Evolutionary conservation across 139 green algal species (phyloP).

Genomic region (Chlamydomonas sp.): DNA sequence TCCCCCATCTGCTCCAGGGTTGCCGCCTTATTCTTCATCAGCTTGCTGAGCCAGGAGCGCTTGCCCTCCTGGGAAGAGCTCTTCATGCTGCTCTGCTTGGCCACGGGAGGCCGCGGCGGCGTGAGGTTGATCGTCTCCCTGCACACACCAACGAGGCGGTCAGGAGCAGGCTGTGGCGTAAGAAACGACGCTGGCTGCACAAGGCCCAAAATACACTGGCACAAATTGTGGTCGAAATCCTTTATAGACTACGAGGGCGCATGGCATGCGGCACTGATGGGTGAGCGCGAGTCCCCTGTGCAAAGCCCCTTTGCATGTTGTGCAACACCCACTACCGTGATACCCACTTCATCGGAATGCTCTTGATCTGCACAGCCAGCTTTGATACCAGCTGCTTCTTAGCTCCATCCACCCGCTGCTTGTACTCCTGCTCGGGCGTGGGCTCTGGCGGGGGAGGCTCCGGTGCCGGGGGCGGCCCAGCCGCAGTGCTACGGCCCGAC

Average conservation of each 20-base stretch:
- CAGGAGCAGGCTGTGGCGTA: too few species aligned
- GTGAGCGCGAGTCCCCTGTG: too few species aligned
- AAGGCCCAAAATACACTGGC: too few species aligned
- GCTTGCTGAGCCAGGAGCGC: conserved; percentile 33
- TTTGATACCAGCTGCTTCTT: conserved; percentile 29
- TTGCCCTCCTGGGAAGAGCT: neutral
- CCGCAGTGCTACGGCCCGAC: too few species aligned
- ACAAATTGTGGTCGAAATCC: too few species aligned
- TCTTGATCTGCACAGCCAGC: conserved; percentile 34
- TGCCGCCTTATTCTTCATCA: conserved; percentile 12
- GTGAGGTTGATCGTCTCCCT: neutral
- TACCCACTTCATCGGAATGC: conserved; percentile 1
- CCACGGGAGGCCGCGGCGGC: neutral
- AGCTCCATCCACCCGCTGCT: neutral
- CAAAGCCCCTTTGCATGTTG: neutral
- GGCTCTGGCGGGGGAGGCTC: too few species aligned
- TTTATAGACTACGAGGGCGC: too few species aligned
- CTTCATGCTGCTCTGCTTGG: neutral
- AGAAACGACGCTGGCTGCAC: too few species aligned
- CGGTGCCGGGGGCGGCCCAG: too few species aligned
- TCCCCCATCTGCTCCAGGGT: conserved; percentile 2
- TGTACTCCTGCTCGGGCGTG: conserved; percentile 11
- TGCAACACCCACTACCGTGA: neutral
- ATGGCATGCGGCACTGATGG: too few species aligned
- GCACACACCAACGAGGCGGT: neutral